A percentile compares a stretch with the other conserved stretches of the same genome.
Evolutionary conservation across 2,329 filamentous ascomycete species (phyloP).

Genomic region (Exophiala alcalophila): DNA sequence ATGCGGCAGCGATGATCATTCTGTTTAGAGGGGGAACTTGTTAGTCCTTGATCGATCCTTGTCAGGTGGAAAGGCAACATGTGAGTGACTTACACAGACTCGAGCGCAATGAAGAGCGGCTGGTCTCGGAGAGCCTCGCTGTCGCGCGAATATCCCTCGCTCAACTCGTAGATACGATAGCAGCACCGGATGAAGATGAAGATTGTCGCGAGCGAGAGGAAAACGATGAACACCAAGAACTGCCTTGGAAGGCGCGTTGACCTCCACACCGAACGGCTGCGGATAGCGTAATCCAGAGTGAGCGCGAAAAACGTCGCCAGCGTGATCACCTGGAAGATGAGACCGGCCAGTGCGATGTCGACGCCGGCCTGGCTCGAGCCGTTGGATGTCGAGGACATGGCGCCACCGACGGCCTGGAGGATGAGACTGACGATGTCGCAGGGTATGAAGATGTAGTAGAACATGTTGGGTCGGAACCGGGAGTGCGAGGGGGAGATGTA

Average conservation of each 20-base stretch:
- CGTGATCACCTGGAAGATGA: constrained; percentile 43
- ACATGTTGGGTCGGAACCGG: constrained; percentile 38
- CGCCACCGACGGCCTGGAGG: constrained; percentile 44
- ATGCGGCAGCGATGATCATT: constrained; percentile 23
- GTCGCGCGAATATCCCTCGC: constrained; percentile 34
- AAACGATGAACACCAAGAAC: constrained; percentile 57
- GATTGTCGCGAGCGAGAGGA: constrained; percentile 57
- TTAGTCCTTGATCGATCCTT: neutral
- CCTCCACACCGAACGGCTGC: constrained; percentile 19
- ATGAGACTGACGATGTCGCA: constrained; percentile 44
- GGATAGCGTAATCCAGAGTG: constrained; percentile 33
- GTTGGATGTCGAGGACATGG: constrained; percentile 32
- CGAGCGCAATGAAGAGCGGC: constrained; percentile 57
- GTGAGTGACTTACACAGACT: constrained; percentile 34
- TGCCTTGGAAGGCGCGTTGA: constrained; percentile 32
- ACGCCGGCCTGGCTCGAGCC: constrained; percentile 33
- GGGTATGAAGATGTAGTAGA: constrained; percentile 42
- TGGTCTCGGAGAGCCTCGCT: constrained; percentile 57
- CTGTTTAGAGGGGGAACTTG: neutral
- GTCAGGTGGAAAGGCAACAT: neutral
- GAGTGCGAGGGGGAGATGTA: constrained; percentile 42
- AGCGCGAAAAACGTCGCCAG: constrained; percentile 36
- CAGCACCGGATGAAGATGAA: constrained; percentile 63
- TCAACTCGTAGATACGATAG: constrained; percentile 65
- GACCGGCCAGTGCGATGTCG: constrained; percentile 42